Evolutionary conservation across 2,329 filamentous ascomycete genomes (phyloP), one percentile per base, ranked within the genome.

Genomic region (Hirsutella rhossiliensis): DNA sequence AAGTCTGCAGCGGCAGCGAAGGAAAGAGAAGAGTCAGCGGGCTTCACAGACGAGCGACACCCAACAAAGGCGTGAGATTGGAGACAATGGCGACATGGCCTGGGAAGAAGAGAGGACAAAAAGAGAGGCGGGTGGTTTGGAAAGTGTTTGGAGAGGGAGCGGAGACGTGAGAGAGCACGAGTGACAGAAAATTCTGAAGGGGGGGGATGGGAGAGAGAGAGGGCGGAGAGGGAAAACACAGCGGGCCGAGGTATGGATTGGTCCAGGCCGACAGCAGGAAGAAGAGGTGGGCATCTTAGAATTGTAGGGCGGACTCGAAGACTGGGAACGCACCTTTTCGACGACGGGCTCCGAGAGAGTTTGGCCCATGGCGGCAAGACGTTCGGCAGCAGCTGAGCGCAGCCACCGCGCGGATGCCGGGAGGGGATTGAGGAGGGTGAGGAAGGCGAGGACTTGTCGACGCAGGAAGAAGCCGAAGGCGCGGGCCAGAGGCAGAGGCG

Each of bases 291-390:
- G 5, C 6, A 27, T 27, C 6, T 4, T 27, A 9, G 23, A 27
- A 27, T 27, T 9, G 23, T 27, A 27, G 23, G n/a, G 34, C 17
- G 15, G n/a, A 11, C 18, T 37, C n/a, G 18, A 6, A 8, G 34
- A 15, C 12, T 15, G 11, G 17, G 31, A 5, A 59, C 61, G 52
- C 52, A 98, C 92, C 89, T 98, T 98, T 65, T 97, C 92, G 66
- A 95, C 85, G 61, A 98, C 89, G 60, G 92, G 92, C 76, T 98
- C 92, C 61, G 90, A 97, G 63, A 98, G 82, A 68, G 92, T 98
- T 76, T 98, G 92, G 78, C 92, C 92, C 92, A 98, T 98, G 69
- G 52, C 53, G 60, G 44, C 54, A 47, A 47, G 48, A 54, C 52
- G 52, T 37, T 17, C 34, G 48, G 52, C 50, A 54, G 52, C 44